Base-by-base conservation (phyloP, 2,329 filamentous ascomycete genomes). In the Fusarium anguioides region DNA sequence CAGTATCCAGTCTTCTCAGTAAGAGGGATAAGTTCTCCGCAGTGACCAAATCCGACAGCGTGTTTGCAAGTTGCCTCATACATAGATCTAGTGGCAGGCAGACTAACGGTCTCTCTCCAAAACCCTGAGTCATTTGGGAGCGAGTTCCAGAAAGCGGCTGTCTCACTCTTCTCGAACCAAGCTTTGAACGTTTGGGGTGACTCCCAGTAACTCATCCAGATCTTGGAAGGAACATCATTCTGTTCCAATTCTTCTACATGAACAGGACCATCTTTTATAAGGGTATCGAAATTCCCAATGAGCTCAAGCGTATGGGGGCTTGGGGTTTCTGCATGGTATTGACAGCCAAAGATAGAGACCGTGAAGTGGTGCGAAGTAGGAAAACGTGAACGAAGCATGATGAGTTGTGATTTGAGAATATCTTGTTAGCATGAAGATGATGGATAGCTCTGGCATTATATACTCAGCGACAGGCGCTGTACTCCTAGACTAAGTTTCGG, bases 1-100 rank as follows among this genome's bases (percentile, higher is more conserved):
- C 51, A 54, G 8, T 54, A 54, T 3, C 51, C 51, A 8, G 51
- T 54, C 14, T 50, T 54, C 2, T 49, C 44, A 26, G 33, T 54
- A 2, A 54, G 20, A 24, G 51, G 51, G 0, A 24, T 8, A 3
- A 50, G 33, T 4, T 50, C 17, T 39, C 51, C 51, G 3, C 51
- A 54, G 0, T 54, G 24, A 5, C 51, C 51, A 11, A 54, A 50
- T 0, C 51, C 51, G 3, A 17, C 44, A 10, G 31, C 24, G 1
- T 37, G 3, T 6, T 24, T 14, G 4, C 18, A 29, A 8, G 44
- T 54, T 1, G 5, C 9, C 6, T 54, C 51, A 12, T 50, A 36
- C 51, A 50, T 54, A 4, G 44, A 11, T 14, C 51, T n/a, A 6
- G 44, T 54, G 0, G 51, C 44, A 9, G 51, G 51, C 0, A 54